Evolutionary conservation across 2,329 filamentous ascomycete species (phyloP).

Genomic region (Cladosporium sp.): DNA sequence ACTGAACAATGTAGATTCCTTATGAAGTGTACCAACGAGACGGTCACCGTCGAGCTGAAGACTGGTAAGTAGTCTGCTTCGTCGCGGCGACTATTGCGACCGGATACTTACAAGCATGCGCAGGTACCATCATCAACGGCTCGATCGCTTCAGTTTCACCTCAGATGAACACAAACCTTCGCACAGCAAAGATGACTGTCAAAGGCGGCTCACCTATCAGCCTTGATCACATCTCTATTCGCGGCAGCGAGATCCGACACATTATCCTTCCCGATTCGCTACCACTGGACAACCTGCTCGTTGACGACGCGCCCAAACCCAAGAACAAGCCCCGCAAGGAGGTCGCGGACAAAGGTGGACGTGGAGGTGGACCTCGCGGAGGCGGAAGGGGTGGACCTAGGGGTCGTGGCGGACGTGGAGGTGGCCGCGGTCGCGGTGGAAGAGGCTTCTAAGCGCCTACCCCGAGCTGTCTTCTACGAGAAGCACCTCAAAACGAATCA

Average conservation of each 20-base stretch:
- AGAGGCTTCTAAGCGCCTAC: constrained; percentile 15
- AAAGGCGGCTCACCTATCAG: constrained; percentile 82
- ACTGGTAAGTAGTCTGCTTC: constrained; percentile 62
- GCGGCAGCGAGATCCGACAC: constrained; percentile 93
- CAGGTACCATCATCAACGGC: constrained; percentile 92
- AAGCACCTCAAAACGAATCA: background rate
- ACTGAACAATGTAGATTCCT: constrained; percentile 65
- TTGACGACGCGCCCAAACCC: constrained; percentile 95
- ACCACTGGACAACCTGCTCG: constrained; percentile 88
- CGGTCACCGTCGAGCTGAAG: constrained; percentile 96
- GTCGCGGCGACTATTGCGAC: background rate
- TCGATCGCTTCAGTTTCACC: constrained; percentile 96
- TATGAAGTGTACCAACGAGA: constrained; percentile 99
- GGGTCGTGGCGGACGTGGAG: constrained; percentile 38
- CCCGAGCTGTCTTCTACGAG: background rate
- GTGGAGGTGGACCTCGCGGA: constrained; percentile 50
- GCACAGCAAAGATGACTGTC: constrained; percentile 93
- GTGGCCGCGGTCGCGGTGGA: constrained; percentile 29
- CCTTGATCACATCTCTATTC: constrained; percentile 93
- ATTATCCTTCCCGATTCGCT: constrained; percentile 94
- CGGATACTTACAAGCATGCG: background rate
- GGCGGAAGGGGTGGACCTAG: constrained; percentile 48
- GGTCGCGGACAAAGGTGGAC: constrained; percentile 43
- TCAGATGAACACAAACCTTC: constrained; percentile 96
- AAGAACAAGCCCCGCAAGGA: constrained; percentile 99